Conservation (phyloP, 2,329 filamentous ascomycete genomes). For the Nothopassalora personata region DNA sequence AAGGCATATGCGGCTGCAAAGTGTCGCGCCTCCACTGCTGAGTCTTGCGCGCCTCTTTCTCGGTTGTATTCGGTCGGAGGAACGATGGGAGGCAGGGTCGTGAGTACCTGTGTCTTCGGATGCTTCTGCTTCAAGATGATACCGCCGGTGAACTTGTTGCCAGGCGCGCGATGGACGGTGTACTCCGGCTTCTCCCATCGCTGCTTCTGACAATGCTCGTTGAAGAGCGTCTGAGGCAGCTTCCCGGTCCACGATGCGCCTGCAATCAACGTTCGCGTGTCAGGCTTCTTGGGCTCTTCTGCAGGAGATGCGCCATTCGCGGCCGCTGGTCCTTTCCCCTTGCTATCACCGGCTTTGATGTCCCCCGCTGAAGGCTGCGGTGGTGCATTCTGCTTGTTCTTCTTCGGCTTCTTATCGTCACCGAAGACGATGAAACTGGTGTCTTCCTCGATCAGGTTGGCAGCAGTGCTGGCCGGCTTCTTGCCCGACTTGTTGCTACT, state of each 20-base stretch:
- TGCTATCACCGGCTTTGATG: slow-evolving; percentile 17
- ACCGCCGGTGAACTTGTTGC: slow-evolving; percentile 55
- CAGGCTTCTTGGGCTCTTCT: slow-evolving; percentile 52
- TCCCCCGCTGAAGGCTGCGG: slow-evolving; percentile 9
- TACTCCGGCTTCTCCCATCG: slow-evolving; percentile 95
- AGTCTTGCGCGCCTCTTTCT: slow-evolving; percentile 64
- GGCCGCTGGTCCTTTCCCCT: slow-evolving; percentile 27
- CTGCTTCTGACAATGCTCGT: slow-evolving; percentile 91
- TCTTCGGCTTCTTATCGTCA: slow-evolving; percentile 41
- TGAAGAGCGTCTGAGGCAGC: slow-evolving; percentile 84
- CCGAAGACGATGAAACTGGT: slow-evolving; percentile 48
- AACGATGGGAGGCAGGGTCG: slow-evolving; percentile 72
- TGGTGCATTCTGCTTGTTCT: slow-evolving; percentile 33
- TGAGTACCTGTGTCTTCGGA: slow-evolving; percentile 73
- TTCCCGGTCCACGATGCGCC: slow-evolving; percentile 97
- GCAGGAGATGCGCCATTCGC: slow-evolving; percentile 11
- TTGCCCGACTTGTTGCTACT: slow-evolving; percentile 36
- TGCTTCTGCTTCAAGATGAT: slow-evolving; percentile 72
- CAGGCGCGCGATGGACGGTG: slow-evolving; percentile 51
- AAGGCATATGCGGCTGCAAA: slow-evolving; percentile 88
- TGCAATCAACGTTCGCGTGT: slow-evolving; percentile 73
- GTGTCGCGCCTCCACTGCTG: slow-evolving; percentile 83
- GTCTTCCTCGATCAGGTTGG: slow-evolving; percentile 41
- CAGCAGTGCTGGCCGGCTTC: slow-evolving; percentile 28
- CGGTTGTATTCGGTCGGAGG: slow-evolving; percentile 72